Evolutionary conservation across 2,329 filamentous ascomycete genomes (phyloP), one percentile per base, ranked within the genome.

Genomic region (Aspergillus phoenicis): DNA sequence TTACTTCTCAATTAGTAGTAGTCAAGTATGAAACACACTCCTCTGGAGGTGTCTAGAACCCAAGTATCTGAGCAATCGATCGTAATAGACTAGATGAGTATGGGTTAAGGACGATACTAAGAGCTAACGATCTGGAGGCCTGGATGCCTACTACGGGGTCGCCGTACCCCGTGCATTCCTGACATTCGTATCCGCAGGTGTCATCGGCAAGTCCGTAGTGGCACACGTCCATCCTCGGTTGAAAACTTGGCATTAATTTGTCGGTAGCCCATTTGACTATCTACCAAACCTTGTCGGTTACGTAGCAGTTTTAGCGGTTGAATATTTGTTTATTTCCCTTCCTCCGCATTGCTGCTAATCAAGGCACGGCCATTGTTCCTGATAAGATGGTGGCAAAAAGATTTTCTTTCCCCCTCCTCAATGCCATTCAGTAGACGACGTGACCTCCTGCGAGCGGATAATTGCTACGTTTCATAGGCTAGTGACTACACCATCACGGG

Each of bases 141-240:
- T 26, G 43, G 41, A 51, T 48, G 38, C 52, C 52, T n/a, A 36
- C 33, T 36, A 57, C 65, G 65, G 65, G 60, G 65, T 58, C 65
- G 64, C 65, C 65, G 65, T 62, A 39, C 51, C 58, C 57, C 58
- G 55, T 60, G 45, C 60, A 28, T 55, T 61, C 48, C 61, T 62
- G 60, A 59, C 62, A 63, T 57, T 61, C 62, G 61, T 63, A 62
- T 65, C 64, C 63, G 62, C 65, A 66, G 47, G 39, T 65, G 60
- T 65, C 66, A 64, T 69, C 67, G 67, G 66, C 62, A 63, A 65
- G 62, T 68, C 67, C 67, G 67, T 68, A 55, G 64, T 64, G 58
- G 60, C 41, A 62, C 49, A 54, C 52, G 54, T 51, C 62, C 54
- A 62, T 60, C 59, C 58, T 58, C 58, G 59, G 52, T 55, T 55